Evolutionary conservation across 2,329 filamentous ascomycete species (phyloP), one percentile per base, ranked within the genome.

Genomic region (Colletotrichum zoysiae): DNA sequence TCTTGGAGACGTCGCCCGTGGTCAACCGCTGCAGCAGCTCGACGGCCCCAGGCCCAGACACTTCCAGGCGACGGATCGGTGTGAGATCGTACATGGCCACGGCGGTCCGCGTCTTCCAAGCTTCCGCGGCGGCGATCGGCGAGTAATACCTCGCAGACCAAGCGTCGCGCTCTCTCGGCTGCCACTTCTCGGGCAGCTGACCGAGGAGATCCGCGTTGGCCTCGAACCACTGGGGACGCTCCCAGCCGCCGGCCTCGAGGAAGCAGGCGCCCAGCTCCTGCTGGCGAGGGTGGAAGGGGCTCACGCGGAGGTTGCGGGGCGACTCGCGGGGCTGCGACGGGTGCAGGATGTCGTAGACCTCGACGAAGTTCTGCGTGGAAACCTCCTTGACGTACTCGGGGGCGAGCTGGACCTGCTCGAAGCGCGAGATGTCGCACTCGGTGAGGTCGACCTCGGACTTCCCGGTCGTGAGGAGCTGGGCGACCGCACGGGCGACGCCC

Each of bases 31-130:
- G 86, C 5, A 91, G 80, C 5, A 91, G 76, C n/a, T 84, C 78
- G 0, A 85, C 80, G 1, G 88, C 86, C 0, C 89, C 89, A 0
- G 89, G 87, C 0, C 89, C 90, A 1, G 84, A 84, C 0, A 91
- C 81, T 68, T 90, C 87, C 3, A 91, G 81, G 1, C 89, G 83
- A 30, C 88, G 85, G 46, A 90, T 83, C 0, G 89, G 86, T 1
- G 88, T 90, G 84, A 91, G 86, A 74, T 91, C 89, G 75, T 88
- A 91, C 84, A 91, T 84, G 9, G 87, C 89, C 2, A 86, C 89
- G 0, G 87, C 86, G 6, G 88, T 90, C 1, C 90, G 84, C 2
- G 89, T 91, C 81, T 89, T 91, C 88, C 88, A 91, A 0, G 89
- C 89, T 77, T 91, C 89, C 0, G 82, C 89, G 0, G 88, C 88